Conservation (phyloP, 306 rosid genomes). For the Macrotyloma uniflorum region DNA sequence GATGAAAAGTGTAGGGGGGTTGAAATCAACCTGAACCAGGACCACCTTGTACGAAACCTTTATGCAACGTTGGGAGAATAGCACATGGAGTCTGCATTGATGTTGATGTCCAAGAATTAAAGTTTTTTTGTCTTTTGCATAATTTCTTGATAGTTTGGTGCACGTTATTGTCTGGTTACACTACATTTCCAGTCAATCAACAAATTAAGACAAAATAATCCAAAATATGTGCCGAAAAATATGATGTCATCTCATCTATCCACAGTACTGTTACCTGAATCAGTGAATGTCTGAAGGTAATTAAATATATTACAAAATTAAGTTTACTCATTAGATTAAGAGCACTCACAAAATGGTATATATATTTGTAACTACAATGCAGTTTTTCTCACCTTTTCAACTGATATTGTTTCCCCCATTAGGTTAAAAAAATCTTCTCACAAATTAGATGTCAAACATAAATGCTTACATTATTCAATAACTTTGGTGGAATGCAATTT, state of each 20-base stretch:
- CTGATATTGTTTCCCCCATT: too few relatives aligned
- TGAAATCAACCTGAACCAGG: neutral
- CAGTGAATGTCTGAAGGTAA: too few relatives aligned
- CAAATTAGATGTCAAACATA: too few relatives aligned
- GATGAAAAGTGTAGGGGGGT: too few relatives aligned
- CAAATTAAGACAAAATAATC: neutral
- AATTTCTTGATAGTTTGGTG: neutral
- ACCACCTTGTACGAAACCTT: neutral
- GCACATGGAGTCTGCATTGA: conserved; percentile 7
- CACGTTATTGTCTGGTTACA: neutral
- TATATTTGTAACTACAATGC: too few relatives aligned
- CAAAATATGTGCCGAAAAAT: too few relatives aligned
- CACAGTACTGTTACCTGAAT: fast-evolving
- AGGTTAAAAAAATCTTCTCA: too few relatives aligned
- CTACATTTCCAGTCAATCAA: neutral
- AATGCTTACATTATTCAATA: too few relatives aligned
- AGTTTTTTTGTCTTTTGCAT: conserved; percentile 7
- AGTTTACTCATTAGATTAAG: too few relatives aligned
- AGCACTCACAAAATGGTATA: too few relatives aligned
- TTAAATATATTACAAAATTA: too few relatives aligned
- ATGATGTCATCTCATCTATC: neutral
- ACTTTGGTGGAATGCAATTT: neutral
- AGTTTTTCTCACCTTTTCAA: too few relatives aligned
- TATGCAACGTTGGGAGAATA: neutral
- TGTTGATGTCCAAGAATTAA: neutral